These are phyloP conservation scores for Nitzschia sp. DNA, from an alignment of 108 stramenopile species.

Conservation along the genomic window DNA sequence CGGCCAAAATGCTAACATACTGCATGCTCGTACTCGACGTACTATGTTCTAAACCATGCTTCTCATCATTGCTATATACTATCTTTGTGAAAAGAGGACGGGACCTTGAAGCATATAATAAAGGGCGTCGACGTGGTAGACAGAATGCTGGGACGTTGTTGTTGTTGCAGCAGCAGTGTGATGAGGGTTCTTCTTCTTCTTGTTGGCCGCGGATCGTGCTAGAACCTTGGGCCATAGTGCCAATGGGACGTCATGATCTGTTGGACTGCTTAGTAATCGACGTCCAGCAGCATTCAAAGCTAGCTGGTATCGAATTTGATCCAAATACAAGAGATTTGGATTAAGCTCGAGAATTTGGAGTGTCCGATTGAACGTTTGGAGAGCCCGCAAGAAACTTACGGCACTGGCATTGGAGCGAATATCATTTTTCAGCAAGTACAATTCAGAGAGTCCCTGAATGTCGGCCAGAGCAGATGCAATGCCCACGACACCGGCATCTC, in stretches of 20 bases:
- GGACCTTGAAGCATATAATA: too few relatives aligned
- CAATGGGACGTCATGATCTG: not conserved
- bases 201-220: too few relatives aligned
- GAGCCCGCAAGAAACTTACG: not conserved
- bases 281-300: constrained; percentile 17
- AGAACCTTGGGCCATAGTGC: constrained; percentile 9
- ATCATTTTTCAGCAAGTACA: constrained; percentile 14
- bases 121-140: too few relatives aligned
- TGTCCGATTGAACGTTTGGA: not conserved
- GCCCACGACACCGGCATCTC: not conserved
- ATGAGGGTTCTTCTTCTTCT: too few relatives aligned
- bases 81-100: too few relatives aligned
- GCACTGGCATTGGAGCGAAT: not conserved
- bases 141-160: too few relatives aligned
- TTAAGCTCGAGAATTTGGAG: not conserved
- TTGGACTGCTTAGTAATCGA: not conserved
- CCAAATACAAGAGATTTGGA: not conserved
- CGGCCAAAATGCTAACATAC: too few relatives aligned
- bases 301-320: constrained; percentile 1
- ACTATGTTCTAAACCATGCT: too few relatives aligned
- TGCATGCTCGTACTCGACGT: too few relatives aligned
- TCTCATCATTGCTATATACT: too few relatives aligned
- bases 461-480: not conserved
- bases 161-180: too few relatives aligned
- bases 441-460: not conserved